Base-by-base conservation (phyloP, 2,329 filamentous ascomycete genomes). In the Monascus ruber region DNA sequence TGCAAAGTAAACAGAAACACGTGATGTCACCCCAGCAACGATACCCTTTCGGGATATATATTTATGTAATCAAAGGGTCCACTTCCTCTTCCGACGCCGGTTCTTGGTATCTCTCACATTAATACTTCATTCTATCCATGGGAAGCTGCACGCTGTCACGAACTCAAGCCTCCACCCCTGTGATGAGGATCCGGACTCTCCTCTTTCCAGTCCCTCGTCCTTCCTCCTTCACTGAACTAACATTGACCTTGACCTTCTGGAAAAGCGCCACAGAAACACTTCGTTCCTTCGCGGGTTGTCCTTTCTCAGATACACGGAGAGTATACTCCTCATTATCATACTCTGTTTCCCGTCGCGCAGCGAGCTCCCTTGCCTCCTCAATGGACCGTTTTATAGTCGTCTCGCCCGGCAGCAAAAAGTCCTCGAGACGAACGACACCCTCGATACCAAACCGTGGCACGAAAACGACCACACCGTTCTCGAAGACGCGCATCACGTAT, bases 361-460 rank as follows among this genome's bases (percentile, higher is more conserved):
- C 55, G 36, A 60, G 45, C 38, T 58, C 56, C 29, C 52, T 56
- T 43, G 58, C 48, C 40, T 62, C 57, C 9, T 53, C 49, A 6
- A 54, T 51, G 29, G 55, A 52, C 24, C 53, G 51, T 5, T 54
- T 47, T 24, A 55, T 49, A 24, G 52, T 51, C 8, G 41, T 41
- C 37, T 65, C 62, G 8, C 84, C 85, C 0, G 78, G 74, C 10
- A 82, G 76, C 4, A 80, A 81, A 42, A 96, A 71, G 64, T 96
- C 91, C 42, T 86, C 73, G 50, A 96, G 67, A 7, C 89, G 75
- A 47, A 98, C 91, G 45, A 95, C 68, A 32, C 86, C 83, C 68
- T 98, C 91, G 53, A 98, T 93, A 32, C 91, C 91, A 62, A 98
- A 98, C 10, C 86, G 73, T 5, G 91, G 91, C 36, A 98, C 89